phyloP scores from a whole-genome alignment of 2,329 filamentous ascomycete species.

The Pseudohalonectria lignicola region DNA sequence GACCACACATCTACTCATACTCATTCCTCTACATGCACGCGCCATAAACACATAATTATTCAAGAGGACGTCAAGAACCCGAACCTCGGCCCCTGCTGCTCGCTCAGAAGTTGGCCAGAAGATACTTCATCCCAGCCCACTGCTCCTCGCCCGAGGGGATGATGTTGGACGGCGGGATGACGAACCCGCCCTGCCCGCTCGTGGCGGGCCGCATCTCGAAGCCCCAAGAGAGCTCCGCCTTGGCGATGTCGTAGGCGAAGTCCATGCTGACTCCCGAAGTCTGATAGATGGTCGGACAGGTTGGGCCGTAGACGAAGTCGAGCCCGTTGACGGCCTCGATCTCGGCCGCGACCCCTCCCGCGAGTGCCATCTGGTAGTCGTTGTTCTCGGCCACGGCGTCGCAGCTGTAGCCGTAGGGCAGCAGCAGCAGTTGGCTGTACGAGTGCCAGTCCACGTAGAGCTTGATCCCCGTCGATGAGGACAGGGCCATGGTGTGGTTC shows the following conservation, averaged over 20 bases:
- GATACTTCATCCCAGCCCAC: constrained; percentile 45
- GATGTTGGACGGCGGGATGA: constrained; percentile 30
- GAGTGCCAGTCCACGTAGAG: constrained; percentile 56
- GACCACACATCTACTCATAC: too few species aligned
- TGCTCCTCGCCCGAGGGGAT: constrained; percentile 29
- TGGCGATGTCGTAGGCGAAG: constrained; percentile 29
- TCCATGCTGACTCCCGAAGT: constrained; percentile 35
- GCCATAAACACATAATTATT: too few species aligned
- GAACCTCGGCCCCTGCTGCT: too few species aligned
- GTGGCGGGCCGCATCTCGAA: constrained; percentile 26
- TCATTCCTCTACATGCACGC: too few species aligned
- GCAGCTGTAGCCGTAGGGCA: constrained; percentile 54
- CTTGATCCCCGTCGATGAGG: constrained; percentile 35
- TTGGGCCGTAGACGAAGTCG: constrained; percentile 32
- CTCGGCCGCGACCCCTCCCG: constrained; percentile 34
- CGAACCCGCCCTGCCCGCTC: constrained; percentile 22
- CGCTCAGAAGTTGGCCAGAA: constrained; percentile 28
- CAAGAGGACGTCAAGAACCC: too few species aligned
- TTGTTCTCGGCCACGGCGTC: constrained; percentile 30
- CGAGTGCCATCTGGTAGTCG: constrained; percentile 34
- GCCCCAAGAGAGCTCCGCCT: constrained; percentile 27
- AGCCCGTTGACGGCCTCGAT: constrained; percentile 32
- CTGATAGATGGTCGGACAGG: constrained; percentile 51
- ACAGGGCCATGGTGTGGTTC: constrained; percentile 18
- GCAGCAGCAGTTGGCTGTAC: constrained; percentile 50